phyloP scores from a whole-genome alignment of 345 rosid genomes.

The Ceriops zippeliana region DNA sequence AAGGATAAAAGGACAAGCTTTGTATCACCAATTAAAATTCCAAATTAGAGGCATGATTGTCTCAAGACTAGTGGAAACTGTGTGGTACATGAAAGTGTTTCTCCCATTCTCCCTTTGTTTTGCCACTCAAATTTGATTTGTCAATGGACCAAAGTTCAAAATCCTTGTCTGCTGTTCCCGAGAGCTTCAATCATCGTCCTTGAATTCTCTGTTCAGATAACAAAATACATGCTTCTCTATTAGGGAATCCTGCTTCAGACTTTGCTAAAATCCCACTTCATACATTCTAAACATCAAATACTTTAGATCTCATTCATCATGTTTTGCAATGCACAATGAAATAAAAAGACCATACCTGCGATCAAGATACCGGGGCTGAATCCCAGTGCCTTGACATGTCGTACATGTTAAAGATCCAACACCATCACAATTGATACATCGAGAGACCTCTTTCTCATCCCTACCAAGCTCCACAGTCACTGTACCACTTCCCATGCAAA shows the following conservation, averaged over 20 bases:
- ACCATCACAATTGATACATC: conserved; percentile 79
- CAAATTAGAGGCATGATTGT: too few relatives aligned
- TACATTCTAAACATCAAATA: background rate
- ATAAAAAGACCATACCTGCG: conserved; percentile 53
- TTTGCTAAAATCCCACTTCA: background rate
- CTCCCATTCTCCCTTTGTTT: background rate
- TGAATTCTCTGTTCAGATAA: conserved; percentile 18
- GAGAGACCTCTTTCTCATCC: conserved; percentile 68
- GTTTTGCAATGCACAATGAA: background rate
- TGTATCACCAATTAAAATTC: background rate
- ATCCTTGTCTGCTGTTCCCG: background rate
- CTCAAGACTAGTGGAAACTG: background rate
- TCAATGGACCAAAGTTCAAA: background rate
- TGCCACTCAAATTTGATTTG: background rate
- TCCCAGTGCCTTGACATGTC: conserved; percentile 91
- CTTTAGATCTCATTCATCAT: too few relatives aligned
- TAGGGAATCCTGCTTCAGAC: background rate
- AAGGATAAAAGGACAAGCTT: background rate
- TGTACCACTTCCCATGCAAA: conserved; percentile 72
- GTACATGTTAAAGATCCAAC: conserved; percentile 87
- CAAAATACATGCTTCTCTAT: background rate
- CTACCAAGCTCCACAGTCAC: conserved; percentile 74
- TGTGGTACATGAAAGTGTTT: background rate
- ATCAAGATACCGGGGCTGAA: conserved; percentile 97
- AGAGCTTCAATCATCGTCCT: conserved; percentile 4